phyloP scores from a whole-genome alignment of 306 rosid species.

The Datisca glomerata region DNA sequence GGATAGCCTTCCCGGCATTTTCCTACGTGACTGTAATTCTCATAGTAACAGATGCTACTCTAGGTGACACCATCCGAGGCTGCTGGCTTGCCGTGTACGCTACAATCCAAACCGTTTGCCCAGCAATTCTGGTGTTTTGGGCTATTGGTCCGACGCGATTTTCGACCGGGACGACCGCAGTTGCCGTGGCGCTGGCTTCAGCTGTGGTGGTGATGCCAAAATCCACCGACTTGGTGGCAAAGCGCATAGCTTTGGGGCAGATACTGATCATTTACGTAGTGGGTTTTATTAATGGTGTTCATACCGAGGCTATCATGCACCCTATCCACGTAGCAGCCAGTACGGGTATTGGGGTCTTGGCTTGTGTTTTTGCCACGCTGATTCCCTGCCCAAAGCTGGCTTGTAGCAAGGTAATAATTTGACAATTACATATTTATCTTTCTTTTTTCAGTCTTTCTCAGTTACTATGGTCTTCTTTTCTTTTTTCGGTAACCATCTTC shows the following conservation, averaged over 20 bases:
- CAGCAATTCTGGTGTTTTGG: slow-evolving; percentile 43
- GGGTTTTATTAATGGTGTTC: slow-evolving; percentile 27
- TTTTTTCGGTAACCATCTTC: too few species aligned
- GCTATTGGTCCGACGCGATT: slow-evolving; percentile 28
- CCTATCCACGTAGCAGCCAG: slow-evolving; percentile 49
- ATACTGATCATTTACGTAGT: slow-evolving; percentile 44
- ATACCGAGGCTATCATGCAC: slow-evolving; percentile 38
- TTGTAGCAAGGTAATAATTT: slow-evolving; percentile 23
- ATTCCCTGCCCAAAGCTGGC: slow-evolving; percentile 66
- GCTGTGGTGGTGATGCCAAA: slow-evolving; percentile 48
- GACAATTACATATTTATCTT: too few species aligned
- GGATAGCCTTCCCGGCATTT: slow-evolving; percentile 50
- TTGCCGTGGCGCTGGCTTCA: slow-evolving; percentile 39
- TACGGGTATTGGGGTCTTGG: slow-evolving; percentile 38
- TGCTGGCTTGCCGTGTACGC: slow-evolving; percentile 44
- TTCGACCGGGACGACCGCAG: slow-evolving; percentile 20
- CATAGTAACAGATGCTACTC: slow-evolving; percentile 33
- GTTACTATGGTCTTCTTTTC: too few species aligned
- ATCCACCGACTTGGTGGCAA: slow-evolving; percentile 34
- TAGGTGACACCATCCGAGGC: slow-evolving; percentile 45
- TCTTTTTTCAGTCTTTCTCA: too few species aligned
- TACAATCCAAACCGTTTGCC: slow-evolving; percentile 32
- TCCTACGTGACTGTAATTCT: slow-evolving; percentile 53
- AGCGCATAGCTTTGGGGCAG: slow-evolving; percentile 54
- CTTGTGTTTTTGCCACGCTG: slow-evolving; percentile 50